A percentile compares a stretch with the other conserved stretches of the same genome.
phyloP scores from a whole-genome alignment of 768 basidiomycete genomes.

The Gloeopeniophorella convolvens region DNA sequence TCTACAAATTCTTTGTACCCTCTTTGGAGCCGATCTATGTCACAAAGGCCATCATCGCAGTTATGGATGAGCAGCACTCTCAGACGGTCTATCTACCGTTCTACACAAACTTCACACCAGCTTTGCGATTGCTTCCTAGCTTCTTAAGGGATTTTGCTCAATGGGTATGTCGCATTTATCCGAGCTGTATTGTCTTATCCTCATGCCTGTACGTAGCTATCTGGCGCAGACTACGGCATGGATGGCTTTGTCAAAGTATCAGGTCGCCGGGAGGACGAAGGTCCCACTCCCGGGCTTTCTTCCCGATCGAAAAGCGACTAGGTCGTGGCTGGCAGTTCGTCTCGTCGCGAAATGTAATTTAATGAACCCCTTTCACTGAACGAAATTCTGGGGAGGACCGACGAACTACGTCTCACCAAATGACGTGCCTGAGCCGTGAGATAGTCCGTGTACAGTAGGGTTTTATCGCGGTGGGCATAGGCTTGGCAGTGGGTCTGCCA shows the following conservation, averaged over 20 bases:
- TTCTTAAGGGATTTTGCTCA: constrained; percentile 69
- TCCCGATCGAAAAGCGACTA: constrained; percentile 14
- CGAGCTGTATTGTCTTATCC: neutral
- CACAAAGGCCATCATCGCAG: constrained; percentile 75
- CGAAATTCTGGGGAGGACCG: no score
- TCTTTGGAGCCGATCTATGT: constrained; percentile 65
- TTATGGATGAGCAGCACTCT: constrained; percentile 76
- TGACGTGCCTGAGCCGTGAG: no score
- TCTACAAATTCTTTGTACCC: constrained; percentile 73
- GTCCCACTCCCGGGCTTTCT: constrained; percentile 1
- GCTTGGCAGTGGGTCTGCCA: no score
- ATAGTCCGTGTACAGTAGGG: no score
- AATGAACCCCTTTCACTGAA: no score
- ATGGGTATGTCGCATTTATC: constrained; percentile 44
- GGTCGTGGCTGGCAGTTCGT: neutral
- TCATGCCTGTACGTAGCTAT: constrained; percentile 36
- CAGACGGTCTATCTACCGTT: constrained; percentile 67
- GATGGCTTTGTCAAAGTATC: constrained; percentile 50
- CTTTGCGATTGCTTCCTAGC: constrained; percentile 55
- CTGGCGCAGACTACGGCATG: constrained; percentile 70
- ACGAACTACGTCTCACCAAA: no score
- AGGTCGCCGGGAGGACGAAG: constrained; percentile 18
- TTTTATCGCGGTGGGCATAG: no score
- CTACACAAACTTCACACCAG: constrained; percentile 55
- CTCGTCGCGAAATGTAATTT: neutral